phyloP scores from a whole-genome alignment of 2,329 filamentous ascomycete species.

The Alternaria brassicicola region DNA sequence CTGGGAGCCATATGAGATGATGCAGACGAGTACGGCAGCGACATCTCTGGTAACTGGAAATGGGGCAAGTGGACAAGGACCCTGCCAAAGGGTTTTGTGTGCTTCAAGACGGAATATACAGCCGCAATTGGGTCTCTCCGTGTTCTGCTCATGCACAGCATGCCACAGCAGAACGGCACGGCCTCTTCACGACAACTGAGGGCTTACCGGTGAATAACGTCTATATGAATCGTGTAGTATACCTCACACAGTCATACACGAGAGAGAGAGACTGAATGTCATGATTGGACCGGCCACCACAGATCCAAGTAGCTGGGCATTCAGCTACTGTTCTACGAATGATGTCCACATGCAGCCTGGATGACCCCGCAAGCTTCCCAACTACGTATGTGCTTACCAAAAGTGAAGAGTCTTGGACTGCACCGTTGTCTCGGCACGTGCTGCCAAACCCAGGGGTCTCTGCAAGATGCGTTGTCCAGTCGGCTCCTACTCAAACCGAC shows the following conservation, averaged over 20 bases:
- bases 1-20: conserved; percentile 21
- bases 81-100: background rate
- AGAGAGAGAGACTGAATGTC: background rate
- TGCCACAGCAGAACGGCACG: conserved; percentile 4
- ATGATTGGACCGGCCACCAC: conserved; percentile 3
- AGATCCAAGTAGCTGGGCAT: background rate
- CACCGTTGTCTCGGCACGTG: conserved; percentile 10
- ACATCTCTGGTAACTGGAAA: conserved; percentile 12
- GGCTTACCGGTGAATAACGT: background rate
- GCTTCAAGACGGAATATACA: background rate
- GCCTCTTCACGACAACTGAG: background rate
- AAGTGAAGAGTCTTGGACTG: background rate
- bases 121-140: background rate
- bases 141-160: background rate
- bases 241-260: background rate
- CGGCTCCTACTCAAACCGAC: conserved; percentile 28
- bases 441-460: conserved; percentile 7
- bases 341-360: conserved; percentile 4
- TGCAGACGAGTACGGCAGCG: conserved; percentile 16
- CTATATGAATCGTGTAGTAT: conserved; percentile 3
- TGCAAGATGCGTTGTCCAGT: conserved; percentile 49
- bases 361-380: background rate
- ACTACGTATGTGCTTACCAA: background rate
- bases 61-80: background rate
- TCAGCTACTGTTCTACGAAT: background rate